Percentiles rank a stretch among this genome's conserved stretches.
These are phyloP conservation scores for Blastobotrys americana DNA, from an alignment of 805 yeast species.

Conservation along the genomic window DNA sequence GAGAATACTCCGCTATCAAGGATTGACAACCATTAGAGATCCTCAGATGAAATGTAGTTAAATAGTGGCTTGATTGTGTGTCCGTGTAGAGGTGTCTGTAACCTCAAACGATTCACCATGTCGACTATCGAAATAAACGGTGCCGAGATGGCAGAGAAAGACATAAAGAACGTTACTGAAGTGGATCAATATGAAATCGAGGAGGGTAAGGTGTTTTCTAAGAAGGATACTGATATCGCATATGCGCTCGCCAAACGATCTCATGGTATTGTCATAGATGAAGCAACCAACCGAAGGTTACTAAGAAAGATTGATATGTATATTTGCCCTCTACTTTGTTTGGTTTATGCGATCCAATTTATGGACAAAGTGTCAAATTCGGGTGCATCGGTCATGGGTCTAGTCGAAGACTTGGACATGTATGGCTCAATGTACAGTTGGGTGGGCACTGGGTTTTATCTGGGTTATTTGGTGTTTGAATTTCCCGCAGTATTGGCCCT, in stretches of 20 bases:
- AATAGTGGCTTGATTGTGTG: no score
- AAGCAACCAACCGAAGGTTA: conserved; percentile 22
- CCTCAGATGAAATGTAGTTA: no score
- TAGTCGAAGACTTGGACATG: conserved; percentile 41
- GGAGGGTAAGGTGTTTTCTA: not conserved
- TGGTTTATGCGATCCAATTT: conserved; percentile 46
- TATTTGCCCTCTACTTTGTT: conserved; percentile 45
- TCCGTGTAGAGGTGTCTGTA: no score
- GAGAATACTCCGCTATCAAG: no score
- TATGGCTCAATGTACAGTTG: conserved; percentile 37
- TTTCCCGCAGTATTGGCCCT: conserved; percentile 40
- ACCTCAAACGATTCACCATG: no score
- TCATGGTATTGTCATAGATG: conserved; percentile 4
- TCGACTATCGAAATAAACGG: not conserved
- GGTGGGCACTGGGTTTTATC: conserved; percentile 54
- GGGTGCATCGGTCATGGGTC: conserved; percentile 48
- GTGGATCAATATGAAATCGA: not conserved
- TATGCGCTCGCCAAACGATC: not conserved
- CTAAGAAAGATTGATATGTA: conserved; percentile 46
- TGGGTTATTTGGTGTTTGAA: conserved; percentile 58
- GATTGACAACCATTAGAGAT: no score
- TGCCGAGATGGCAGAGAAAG: not conserved
- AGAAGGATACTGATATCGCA: not conserved
- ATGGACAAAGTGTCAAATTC: conserved; percentile 54
- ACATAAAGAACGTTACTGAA: not conserved